Base-by-base conservation (phyloP, 495 filamentous ascomycete genomes). In the Cairneyella variabilis region DNA sequence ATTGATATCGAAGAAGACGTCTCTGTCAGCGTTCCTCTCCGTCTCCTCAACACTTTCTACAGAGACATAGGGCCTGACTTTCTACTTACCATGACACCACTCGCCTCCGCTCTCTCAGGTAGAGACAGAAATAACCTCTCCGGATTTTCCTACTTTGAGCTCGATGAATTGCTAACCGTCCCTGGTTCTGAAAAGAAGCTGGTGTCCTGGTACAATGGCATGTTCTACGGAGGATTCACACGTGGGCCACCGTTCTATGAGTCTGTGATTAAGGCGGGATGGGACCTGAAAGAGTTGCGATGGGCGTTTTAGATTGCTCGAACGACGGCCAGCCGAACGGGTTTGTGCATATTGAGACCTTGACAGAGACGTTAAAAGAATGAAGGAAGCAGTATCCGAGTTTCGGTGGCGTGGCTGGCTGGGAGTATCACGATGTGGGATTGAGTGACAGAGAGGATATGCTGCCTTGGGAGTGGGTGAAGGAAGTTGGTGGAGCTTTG, bases 381-480 rank as follows among this genome's bases (percentile, higher is more conserved):
- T 49, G 68, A 53, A 44, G 59, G 39, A 20, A 20, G 11, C 27
- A 50, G 41, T 66, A 64, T 59, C 45, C 53, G 5, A 54, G 44
- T 5, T 74, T 76, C 49, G 72, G 72, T 3, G 72, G 72, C n/a
- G 64, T 76, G 11, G 72, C 69, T 61, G 72, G 72, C 0, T 75
- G 72, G 72, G 72, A 75, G 56, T 72, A 72, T 48, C 71, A 71
- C 57, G 71, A 72, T 52, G 63, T 66, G 7, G 58, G 63, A 47
- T 20, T 23, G 30, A 43, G 57, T 17, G 66, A 61, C 16, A n/a
- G 47, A 28, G 60, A 52, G 23, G 27, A 51, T 37, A 51, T 42
- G 51, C 17, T 55, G 44, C 66, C 58, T 47, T 71, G 61, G 63
- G 58, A 62, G 57, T 70, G 63, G 65, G 66, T 52, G 16, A 54